These are phyloP conservation scores for Saposhnikovia divaricata DNA, from an alignment of 129 eudicot species.

Conservation along the genomic window DNA sequence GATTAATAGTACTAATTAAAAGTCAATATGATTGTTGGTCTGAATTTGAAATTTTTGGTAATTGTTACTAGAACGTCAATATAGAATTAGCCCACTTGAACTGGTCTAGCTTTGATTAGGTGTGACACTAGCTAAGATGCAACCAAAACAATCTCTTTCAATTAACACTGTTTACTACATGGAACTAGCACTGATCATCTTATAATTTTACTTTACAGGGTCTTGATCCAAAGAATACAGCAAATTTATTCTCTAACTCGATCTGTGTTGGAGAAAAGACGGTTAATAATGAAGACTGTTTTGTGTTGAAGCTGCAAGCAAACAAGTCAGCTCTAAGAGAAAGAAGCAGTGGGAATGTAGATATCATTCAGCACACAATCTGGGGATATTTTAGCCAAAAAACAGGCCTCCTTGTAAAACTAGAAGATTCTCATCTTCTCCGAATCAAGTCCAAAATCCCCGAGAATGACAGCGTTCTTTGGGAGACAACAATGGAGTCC, in stretches of 20 bases:
- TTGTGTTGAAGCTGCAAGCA: slow-evolving; percentile 72
- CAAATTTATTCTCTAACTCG: slow-evolving; percentile 69
- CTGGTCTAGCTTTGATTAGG: background rate
- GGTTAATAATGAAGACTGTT: slow-evolving; percentile 62
- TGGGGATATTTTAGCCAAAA: slow-evolving; percentile 94
- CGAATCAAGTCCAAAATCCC: slow-evolving; percentile 42
- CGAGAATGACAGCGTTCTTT: slow-evolving; percentile 51
- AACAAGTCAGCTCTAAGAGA: slow-evolving; percentile 50
- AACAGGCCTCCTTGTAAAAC: slow-evolving; percentile 65
- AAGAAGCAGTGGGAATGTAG: slow-evolving; percentile 71
- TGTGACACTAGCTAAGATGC: background rate
- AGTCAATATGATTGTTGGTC: background rate
- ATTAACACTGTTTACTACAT: background rate
- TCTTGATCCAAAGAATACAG: slow-evolving; percentile 85
- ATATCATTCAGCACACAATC: slow-evolving; percentile 74
- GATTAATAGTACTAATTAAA: background rate
- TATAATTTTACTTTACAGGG: slow-evolving; percentile 48
- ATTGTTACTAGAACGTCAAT: background rate
- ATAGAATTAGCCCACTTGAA: slow-evolving; percentile 2
- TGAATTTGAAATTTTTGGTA: background rate
- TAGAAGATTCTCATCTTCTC: slow-evolving; percentile 72
- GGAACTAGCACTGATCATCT: background rate
- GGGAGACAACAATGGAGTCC: slow-evolving; percentile 97
- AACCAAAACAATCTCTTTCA: background rate
- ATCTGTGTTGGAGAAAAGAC: slow-evolving; percentile 76